Conservation (phyloP, 371 early-diverging fungal species). For the Parasitella parasitica region DNA sequence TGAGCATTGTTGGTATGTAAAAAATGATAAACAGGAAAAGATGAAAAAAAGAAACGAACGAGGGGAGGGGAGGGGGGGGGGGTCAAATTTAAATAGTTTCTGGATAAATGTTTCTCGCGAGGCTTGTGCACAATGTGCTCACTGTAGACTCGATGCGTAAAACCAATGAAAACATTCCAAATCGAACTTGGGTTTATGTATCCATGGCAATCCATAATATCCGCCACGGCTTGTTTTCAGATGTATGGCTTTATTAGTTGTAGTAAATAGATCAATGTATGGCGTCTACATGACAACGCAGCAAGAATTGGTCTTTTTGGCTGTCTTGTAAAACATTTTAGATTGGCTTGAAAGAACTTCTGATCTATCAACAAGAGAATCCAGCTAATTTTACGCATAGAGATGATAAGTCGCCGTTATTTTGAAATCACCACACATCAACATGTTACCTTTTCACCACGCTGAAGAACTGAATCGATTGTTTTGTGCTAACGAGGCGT, state of each 20-base stretch:
- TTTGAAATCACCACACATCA: too few relatives aligned
- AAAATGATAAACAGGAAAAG: not conserved
- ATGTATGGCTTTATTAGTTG: not conserved
- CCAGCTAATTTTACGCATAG: conserved; percentile 53
- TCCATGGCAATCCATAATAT: too few relatives aligned
- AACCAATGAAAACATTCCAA: too few relatives aligned
- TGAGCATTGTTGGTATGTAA: not conserved
- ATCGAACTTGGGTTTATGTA: too few relatives aligned
- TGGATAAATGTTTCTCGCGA: too few relatives aligned
- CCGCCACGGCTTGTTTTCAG: too few relatives aligned
- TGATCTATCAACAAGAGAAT: conserved; percentile 89
- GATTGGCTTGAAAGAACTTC: conserved; percentile 90
- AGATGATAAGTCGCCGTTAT: too few relatives aligned
- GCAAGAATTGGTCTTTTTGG: conserved; percentile 96
- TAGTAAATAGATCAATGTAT: not conserved
- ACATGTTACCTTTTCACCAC: conserved; percentile 88
- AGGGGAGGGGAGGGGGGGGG: too few relatives aligned
- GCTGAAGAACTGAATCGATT: conserved; percentile 92
- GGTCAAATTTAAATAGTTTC: too few relatives aligned
- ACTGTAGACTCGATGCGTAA: too few relatives aligned
- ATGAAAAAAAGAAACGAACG: not conserved
- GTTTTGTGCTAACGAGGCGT: conserved; percentile 84
- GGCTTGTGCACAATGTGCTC: not conserved
- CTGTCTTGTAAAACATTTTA: conserved; percentile 98
- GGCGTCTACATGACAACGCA: conserved; percentile 64